Evolutionary conservation across 176 grass and related monocot species (phyloP).

Genomic region (Lolium perenne): DNA sequence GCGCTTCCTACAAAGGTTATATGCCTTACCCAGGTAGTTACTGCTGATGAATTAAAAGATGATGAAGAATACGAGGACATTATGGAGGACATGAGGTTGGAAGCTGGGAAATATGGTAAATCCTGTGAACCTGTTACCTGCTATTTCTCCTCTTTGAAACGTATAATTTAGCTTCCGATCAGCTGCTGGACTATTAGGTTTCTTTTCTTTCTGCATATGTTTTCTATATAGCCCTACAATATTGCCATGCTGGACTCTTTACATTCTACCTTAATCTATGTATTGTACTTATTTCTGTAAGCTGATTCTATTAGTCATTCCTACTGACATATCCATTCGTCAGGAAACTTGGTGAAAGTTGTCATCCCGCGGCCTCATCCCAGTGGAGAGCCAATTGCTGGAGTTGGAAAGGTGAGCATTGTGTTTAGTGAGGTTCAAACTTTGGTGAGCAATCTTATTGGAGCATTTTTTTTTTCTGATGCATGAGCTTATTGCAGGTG

Average conservation of each 20-base stretch:
- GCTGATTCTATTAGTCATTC: not conserved
- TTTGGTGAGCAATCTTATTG: not conserved
- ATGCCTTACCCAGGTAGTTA: slow-evolving; percentile 87
- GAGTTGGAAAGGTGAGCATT: slow-evolving; percentile 87
- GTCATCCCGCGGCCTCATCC: slow-evolving; percentile 86
- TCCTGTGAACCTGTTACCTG: not conserved
- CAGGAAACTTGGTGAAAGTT: slow-evolving; percentile 87
- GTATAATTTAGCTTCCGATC: slow-evolving; percentile 31
- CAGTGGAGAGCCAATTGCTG: slow-evolving; percentile 59
- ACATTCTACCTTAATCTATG: not conserved
- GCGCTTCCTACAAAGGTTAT: slow-evolving; percentile 83
- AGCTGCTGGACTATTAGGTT: slow-evolving; percentile 5
- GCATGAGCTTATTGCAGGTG: slow-evolving; percentile 57
- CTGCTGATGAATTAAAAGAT: slow-evolving; percentile 81
- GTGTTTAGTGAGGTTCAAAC: not conserved
- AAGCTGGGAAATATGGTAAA: slow-evolving; percentile 94
- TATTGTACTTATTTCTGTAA: slow-evolving; percentile 12
- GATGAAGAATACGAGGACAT: slow-evolving; percentile 97
- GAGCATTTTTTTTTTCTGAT: slow-evolving; percentile 5
- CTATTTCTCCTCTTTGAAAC: slow-evolving; percentile 13
- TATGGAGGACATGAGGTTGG: slow-evolving; percentile 96
- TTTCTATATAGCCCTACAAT: slow-evolving; percentile 1
- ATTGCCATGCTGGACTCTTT: slow-evolving; percentile 30
- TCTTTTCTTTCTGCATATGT: not conserved
- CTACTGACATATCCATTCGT: not conserved